phyloP scores from a whole-genome alignment of 495 filamentous ascomycete genomes.

The Trichocladium uniseriatum region DNA sequence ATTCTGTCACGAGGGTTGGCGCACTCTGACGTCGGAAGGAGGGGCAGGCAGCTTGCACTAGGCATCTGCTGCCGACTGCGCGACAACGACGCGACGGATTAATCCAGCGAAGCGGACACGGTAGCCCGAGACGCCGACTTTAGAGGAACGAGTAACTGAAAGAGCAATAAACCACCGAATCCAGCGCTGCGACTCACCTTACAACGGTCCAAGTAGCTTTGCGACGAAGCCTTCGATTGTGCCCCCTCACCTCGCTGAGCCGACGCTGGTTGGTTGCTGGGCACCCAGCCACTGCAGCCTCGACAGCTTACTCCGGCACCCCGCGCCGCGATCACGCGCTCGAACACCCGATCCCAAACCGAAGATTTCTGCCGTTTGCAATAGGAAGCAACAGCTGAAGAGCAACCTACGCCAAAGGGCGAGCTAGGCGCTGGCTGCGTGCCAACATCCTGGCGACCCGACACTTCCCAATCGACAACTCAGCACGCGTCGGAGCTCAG shows the following conservation, averaged over 20 bases:
- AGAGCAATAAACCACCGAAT: no score
- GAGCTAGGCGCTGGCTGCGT: no score
- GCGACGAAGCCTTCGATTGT: no score
- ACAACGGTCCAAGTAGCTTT: no score
- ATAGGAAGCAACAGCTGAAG: neutral
- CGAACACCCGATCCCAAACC: neutral
- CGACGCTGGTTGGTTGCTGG: slow-evolving; percentile 7
- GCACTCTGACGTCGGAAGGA: neutral
- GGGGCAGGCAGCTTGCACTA: neutral
- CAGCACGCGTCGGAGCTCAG: neutral
- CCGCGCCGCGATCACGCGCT: slow-evolving; percentile 7
- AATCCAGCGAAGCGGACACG: no score
- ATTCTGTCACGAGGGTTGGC: neutral
- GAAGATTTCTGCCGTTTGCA: no score
- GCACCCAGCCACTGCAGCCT: neutral
- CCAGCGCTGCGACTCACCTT: no score
- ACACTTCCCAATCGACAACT: neutral
- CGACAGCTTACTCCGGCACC: slow-evolving; percentile 2
- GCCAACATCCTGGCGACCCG: no score
- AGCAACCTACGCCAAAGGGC: neutral
- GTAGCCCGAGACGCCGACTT: no score
- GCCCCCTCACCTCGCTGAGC: neutral
- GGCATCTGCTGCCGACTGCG: neutral
- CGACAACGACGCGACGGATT: no score
- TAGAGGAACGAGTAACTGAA: no score